Evolutionary conservation across 176 grass and related monocot genomes (phyloP), one percentile per base, ranked within the genome.

Genomic region (Hyparrhenia diplandra): DNA sequence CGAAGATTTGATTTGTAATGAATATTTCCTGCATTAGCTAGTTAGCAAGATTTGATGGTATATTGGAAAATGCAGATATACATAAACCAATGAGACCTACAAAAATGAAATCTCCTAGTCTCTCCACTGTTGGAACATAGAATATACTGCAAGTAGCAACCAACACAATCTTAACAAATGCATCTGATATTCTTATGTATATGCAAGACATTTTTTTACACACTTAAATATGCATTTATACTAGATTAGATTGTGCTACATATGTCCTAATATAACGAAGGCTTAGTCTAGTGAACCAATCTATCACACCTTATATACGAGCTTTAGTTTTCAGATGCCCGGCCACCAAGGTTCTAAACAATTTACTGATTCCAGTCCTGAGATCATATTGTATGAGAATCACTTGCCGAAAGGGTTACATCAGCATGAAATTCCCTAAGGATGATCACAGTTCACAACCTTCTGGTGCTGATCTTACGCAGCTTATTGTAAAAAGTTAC

Each of bases 401-500:
- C 70, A 66, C 47, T 45, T 4, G 21, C 21, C 67, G 57, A 65
- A 73, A 58, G 13, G 52, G 59, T 45, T 76, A 64, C 24, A 75
- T 9, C 6, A 81, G 36, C 34, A 77, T 34, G 7, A n/a, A 76
- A 37, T 63, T 18, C 34, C 17, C 1, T 12, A 64, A 9, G 20
- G 21, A 18, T 4, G 30, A 78, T 57, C 64, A 57, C n/a, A 71
- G 23, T 70, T 55, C 51, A 63, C 31, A 69, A 63, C 4, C 20
- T 70, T 23, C 51, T 6, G 9, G 43, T 78, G 60, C 46, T 59
- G 46, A 79, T 57, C 64, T 78, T 57, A 73, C 14, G 42, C 16
- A 64, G 25, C 45, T 85, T 62, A 80, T 18, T 35, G 64, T 76
- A 83, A 66, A 78, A 73, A 57, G 58, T 81, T 71, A 85, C 83